Evolutionary conservation across 2,329 filamentous ascomycete species (phyloP).

Genomic region (Lecanicillium sp.): DNA sequence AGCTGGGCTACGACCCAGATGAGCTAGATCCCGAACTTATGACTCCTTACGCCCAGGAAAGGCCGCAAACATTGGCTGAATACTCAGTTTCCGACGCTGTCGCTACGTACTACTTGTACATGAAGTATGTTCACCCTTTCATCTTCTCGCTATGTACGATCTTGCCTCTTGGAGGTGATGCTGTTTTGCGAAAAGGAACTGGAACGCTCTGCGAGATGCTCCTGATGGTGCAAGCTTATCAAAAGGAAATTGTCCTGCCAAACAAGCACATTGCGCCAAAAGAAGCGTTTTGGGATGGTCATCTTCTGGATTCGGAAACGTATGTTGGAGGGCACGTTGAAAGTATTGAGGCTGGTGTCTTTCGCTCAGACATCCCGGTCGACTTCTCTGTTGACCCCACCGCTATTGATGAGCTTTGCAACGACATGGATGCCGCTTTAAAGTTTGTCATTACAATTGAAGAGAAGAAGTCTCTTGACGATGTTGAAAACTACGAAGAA

Average conservation of each 20-base stretch:
- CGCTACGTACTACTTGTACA: conserved; percentile 97
- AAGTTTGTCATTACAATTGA: conserved; percentile 81
- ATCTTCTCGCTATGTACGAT: conserved; percentile 98
- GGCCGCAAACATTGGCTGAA: conserved; percentile 88
- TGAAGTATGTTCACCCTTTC: conserved; percentile 99
- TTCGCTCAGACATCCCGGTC: conserved; percentile 88
- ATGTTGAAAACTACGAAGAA: conserved; percentile 74
- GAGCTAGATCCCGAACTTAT: conserved; percentile 96
- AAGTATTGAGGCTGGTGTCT: conserved; percentile 97
- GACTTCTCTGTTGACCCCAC: conserved; percentile 85
- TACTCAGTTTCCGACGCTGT: conserved; percentile 99
- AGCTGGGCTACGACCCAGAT: conserved; percentile 96
- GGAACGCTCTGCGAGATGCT: conserved; percentile 99
- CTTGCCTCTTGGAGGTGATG: conserved; percentile 84
- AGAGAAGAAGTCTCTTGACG: conserved; percentile 73
- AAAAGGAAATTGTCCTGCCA: conserved; percentile 83
- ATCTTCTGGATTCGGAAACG: conserved; percentile 91
- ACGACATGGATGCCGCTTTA: conserved; percentile 79
- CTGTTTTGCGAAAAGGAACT: conserved; percentile 88
- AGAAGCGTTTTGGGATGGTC: conserved; percentile 94
- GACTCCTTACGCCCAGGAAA: conserved; percentile 83
- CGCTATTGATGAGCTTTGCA: conserved; percentile 81
- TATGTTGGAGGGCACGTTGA: conserved; percentile 98
- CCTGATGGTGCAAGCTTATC: conserved; percentile 95
- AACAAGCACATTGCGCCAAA: conserved; percentile 92